Conservation (phyloP, 1,139 yeast species). For the Lodderomyces orthopsilosis region DNA sequence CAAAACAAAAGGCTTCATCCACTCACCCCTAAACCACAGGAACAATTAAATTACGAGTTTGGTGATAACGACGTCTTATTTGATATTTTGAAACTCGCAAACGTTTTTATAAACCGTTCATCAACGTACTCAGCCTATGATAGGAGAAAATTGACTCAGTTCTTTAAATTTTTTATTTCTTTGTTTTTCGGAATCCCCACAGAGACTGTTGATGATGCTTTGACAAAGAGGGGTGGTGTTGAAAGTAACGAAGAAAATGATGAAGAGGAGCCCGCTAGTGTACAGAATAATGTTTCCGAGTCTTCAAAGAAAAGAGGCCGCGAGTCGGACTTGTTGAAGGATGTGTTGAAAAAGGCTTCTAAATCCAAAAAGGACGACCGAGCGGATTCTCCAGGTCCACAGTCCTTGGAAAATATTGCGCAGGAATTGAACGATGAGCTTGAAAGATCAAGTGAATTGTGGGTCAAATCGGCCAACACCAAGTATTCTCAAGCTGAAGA, state of each 20-base stretch:
- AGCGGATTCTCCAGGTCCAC: slow-evolving; percentile 30
- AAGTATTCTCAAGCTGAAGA: slow-evolving; percentile 28
- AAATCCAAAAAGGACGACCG: slow-evolving; percentile 43
- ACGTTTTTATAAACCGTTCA: slow-evolving; percentile 65
- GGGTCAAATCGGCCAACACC: slow-evolving; percentile 53
- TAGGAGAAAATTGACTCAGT: slow-evolving; percentile 70
- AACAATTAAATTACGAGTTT: slow-evolving; percentile 70
- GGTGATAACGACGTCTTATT: slow-evolving; percentile 64
- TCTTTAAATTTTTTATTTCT: slow-evolving; percentile 67
- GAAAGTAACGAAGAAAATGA: slow-evolving; percentile 15
- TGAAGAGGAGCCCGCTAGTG: slow-evolving; percentile 8
- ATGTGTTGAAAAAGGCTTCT: slow-evolving; percentile 70
- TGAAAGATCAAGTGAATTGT: slow-evolving; percentile 61
- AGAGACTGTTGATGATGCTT: slow-evolving; percentile 28
- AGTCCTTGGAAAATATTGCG: slow-evolving; percentile 34
- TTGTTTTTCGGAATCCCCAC: slow-evolving; percentile 60
- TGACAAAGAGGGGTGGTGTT: slow-evolving; percentile 21
- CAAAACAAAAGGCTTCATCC: slow-evolving; percentile 75
- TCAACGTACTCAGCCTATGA: slow-evolving; percentile 80
- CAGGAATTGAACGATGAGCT: slow-evolving; percentile 41
- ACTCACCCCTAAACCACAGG: slow-evolving; percentile 79
- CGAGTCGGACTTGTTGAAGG: slow-evolving; percentile 66
- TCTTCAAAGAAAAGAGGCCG: slow-evolving; percentile 50
- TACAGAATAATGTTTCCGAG: slow-evolving; percentile 8
- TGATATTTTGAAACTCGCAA: slow-evolving; percentile 70